Evolutionary conservation across 257 asterid species (phyloP).

Genomic region (Nicotiana knightiana): DNA sequence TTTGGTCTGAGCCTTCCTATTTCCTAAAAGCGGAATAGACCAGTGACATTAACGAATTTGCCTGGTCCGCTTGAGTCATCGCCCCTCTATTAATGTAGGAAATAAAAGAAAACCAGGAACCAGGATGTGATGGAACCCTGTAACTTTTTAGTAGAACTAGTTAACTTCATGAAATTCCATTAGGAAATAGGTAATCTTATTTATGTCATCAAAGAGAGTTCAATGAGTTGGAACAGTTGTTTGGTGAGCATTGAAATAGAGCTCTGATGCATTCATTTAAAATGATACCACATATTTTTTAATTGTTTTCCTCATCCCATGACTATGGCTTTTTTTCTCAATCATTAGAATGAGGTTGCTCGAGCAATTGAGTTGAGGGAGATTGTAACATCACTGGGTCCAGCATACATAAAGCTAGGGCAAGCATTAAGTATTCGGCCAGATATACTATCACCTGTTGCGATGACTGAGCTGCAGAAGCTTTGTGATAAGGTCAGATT

Average conservation of each 20-base stretch:
- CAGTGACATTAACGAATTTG: neutral
- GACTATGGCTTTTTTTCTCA: neutral
- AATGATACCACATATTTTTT: neutral
- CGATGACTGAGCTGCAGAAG: conserved; percentile 94
- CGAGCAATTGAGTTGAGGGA: conserved; percentile 97
- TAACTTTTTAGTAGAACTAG: neutral
- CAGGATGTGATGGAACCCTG: neutral
- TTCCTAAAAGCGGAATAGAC: neutral
- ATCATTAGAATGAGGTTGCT: conserved; percentile 78
- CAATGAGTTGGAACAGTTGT: neutral
- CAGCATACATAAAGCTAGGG: conserved; percentile 98
- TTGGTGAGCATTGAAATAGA: neutral
- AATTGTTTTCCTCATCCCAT: neutral
- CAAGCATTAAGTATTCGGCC: conserved; percentile 99
- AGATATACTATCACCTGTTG: conserved; percentile 84
- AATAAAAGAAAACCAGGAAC: neutral
- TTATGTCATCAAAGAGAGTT: neutral
- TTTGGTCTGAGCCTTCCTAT: neutral
- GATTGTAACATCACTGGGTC: conserved; percentile 96
- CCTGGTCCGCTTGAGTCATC: neutral
- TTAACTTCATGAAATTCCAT: neutral
- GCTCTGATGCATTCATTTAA: neutral
- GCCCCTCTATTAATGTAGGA: neutral
- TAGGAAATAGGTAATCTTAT: neutral
- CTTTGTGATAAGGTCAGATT: conserved; percentile 93